Conservation (phyloP, 305 asterid species). For the Euphrasia arctica region DNA sequence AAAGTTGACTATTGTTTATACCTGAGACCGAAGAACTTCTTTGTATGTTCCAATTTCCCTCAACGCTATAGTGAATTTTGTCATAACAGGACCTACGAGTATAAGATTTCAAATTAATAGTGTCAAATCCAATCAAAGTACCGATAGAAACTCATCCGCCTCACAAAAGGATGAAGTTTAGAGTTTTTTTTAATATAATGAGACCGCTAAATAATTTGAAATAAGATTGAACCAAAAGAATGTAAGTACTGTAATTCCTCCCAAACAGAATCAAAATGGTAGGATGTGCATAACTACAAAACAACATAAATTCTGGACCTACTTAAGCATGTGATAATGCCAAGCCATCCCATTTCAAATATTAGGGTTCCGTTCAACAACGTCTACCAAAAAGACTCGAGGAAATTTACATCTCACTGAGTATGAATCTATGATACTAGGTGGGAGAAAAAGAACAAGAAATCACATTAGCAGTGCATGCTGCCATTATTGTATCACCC, state of each 20-base stretch:
- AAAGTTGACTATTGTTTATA: slow-evolving; percentile 28
- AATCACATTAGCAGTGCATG: not conserved
- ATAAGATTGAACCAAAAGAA: slow-evolving; percentile 4
- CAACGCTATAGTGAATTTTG: slow-evolving; percentile 96
- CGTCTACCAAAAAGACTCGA: not conserved
- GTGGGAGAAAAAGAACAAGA: not conserved
- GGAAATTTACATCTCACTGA: not conserved
- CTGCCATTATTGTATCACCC: not conserved
- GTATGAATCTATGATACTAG: not conserved
- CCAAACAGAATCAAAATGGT: slow-evolving; percentile 6
- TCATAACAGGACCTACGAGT: slow-evolving; percentile 93
- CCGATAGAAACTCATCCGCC: slow-evolving; percentile 23
- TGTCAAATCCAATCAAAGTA: slow-evolving; percentile 20
- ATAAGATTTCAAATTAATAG: slow-evolving; percentile 25
- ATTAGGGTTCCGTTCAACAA: not conserved
- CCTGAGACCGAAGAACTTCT: slow-evolving; percentile 99
- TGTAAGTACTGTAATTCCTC: not conserved
- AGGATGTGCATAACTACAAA: slow-evolving; percentile 9
- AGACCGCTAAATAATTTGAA: not conserved
- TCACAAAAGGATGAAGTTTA: slow-evolving; percentile 19
- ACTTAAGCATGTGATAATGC: slow-evolving; percentile 4
- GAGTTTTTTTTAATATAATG: slow-evolving; percentile 6
- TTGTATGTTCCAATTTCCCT: slow-evolving; percentile 99
- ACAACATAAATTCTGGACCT: slow-evolving; percentile 5
- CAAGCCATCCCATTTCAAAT: not conserved